These are phyloP conservation scores for Arabidopsis hybrid DNA, from an alignment of 441 rosid species.

Conservation along the genomic window DNA sequence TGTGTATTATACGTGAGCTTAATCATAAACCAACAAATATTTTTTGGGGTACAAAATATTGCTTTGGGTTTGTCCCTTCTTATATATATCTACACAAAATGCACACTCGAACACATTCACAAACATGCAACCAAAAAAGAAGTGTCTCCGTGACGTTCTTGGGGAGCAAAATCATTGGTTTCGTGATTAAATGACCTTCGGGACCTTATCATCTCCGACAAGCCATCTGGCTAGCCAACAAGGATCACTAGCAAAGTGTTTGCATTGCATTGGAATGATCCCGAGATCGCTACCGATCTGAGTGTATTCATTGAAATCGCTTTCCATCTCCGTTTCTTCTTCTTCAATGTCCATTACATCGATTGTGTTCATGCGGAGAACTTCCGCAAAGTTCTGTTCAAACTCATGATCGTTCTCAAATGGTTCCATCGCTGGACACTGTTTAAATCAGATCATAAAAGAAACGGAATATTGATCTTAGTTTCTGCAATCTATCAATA, in stretches of 20 bases:
- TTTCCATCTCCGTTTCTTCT: conserved; percentile 80
- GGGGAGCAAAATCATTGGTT: conserved; percentile 13
- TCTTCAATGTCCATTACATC: conserved; percentile 64
- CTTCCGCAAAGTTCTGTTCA: conserved; percentile 73
- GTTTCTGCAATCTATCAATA: background rate
- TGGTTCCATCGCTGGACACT: conserved; percentile 86
- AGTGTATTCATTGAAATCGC: conserved; percentile 66
- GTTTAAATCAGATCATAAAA: conserved; percentile 35
- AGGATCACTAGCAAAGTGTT: conserved; percentile 69
- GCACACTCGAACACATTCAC: conserved; percentile 34
- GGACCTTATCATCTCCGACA: conserved; percentile 61
- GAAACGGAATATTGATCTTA: conserved; percentile 5
- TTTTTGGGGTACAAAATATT: conserved; percentile 7
- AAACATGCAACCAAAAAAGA: conserved; percentile 21
- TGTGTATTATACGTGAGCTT: conserved; percentile 17
- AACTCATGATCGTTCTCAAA: conserved; percentile 70
- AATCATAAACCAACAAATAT: conserved; percentile 12
- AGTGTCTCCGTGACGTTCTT: background rate
- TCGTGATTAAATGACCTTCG: conserved; percentile 41
- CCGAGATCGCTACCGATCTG: conserved; percentile 82
- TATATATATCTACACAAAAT: conserved; percentile 11
- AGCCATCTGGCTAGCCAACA: conserved; percentile 76
- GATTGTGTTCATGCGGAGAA: conserved; percentile 59
- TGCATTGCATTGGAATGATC: conserved; percentile 69
- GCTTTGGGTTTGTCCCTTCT: background rate